Conservation (phyloP, 257 asterid species). For the Solanum boliviense region DNA sequence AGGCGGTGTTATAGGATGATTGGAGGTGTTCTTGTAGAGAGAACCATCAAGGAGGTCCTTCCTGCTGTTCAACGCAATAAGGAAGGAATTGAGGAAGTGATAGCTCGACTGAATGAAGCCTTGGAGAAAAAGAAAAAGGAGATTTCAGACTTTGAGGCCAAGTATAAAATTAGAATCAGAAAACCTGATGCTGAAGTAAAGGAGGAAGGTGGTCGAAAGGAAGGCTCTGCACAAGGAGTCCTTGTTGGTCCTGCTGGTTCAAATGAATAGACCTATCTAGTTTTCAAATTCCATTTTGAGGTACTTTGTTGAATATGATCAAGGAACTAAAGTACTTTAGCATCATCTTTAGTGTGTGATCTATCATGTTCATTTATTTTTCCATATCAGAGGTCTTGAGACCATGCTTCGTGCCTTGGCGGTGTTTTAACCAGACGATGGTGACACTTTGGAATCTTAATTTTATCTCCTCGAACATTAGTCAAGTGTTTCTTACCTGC, state of each 20-base stretch:
- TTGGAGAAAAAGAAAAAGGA: conserved; percentile 88
- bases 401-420: background rate
- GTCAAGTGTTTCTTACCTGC: background rate
- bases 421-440: background rate
- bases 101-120: conserved; percentile 67
- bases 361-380: background rate
- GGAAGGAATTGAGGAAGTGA: conserved; percentile 93
- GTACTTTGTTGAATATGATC: background rate
- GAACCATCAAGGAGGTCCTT: conserved; percentile 74
- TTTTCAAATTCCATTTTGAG: background rate
- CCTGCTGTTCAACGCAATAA: conserved; percentile 89
- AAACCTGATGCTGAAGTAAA: conserved; percentile 64
- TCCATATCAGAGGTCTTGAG: background rate
- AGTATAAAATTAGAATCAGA: conserved; percentile 71
- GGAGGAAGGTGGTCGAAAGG: conserved; percentile 72
- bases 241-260: conserved; percentile 83
- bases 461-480: background rate
- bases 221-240: conserved; percentile 94
- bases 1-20: conserved; percentile 93
- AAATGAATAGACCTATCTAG: conserved; percentile 16
- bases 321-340: background rate
- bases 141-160: conserved; percentile 68
- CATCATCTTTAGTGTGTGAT: background rate
- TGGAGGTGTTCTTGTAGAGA: conserved; percentile 95
- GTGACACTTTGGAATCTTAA: background rate